Evolutionary conservation across 139 green algal species (phyloP), one percentile per base, ranked within the genome.

Genomic region (Coccomyxa sp.): DNA sequence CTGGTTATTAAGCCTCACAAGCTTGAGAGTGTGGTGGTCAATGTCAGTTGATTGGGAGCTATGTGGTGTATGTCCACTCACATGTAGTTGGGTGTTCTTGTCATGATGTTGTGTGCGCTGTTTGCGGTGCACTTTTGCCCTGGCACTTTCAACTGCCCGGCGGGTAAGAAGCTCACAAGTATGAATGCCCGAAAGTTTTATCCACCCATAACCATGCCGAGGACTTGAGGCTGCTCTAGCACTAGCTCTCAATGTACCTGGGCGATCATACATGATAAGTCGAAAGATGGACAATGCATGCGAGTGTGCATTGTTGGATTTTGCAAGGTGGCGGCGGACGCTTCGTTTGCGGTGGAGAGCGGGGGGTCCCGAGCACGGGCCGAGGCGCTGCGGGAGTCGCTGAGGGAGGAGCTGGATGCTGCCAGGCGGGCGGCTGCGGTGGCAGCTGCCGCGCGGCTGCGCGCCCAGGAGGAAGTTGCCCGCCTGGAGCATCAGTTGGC

Each of bases 391-490:
- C 66, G n/a, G 27, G 68, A 80, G 27, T 38, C 79, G 4, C 63
- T 76, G 0, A 67, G 74, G n/a, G 67, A 67, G n/a, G 58, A 83
- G 57, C 83, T 86, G 81, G 63, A 84, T 45, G 28, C 77, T 23
- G 63, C 75, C 1, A 27, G 58, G 18, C 58, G 81, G 79, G 63
- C 85, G 75, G 67, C 57, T 68, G 60, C 74, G 81, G 57, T 30
- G 51, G 78, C 78, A 18, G 71, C 30, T 58, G 74, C 79, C 25
- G 32, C 71, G 13, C 45, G 78, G 25, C 38, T 79, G 77, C 10
- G 63, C 14, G 84, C 84, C 45, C 76, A 82, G 59, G 13, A 23
- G 78, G n/a, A 63, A 58, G 77, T 85, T 17, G 80, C 68, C 12
- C 13, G 32, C 63, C 30, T 83, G 21, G 51, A 16, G 30, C 10